A percentile compares a stretch with the other conserved stretches of the same genome.
These are phyloP conservation scores for Exophiala bonariae DNA, from an alignment of 2,329 filamentous ascomycete genomes.

Conservation along the genomic window DNA sequence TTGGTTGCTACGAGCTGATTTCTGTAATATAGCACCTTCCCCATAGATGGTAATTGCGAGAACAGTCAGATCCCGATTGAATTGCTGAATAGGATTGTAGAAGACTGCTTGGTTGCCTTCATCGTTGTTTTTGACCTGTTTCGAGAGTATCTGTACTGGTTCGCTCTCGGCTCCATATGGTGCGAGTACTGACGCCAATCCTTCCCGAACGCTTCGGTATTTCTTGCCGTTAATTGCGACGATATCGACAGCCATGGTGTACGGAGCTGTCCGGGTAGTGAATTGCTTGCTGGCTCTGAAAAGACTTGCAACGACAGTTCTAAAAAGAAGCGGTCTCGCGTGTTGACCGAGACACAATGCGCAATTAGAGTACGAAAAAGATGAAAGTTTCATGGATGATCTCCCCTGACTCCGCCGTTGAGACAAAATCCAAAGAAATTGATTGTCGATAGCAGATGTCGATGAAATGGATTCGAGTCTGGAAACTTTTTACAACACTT, in stretches of 20 bases:
- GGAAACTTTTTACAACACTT: slow-evolving; percentile 1
- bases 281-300: too few relatives aligned
- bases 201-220: slow-evolving; percentile 66
- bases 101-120: slow-evolving; percentile 77
- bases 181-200: slow-evolving; percentile 66
- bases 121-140: slow-evolving; percentile 53
- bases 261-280: too few relatives aligned
- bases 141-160: slow-evolving; percentile 28
- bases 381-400: background rate
- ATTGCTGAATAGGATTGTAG: slow-evolving; percentile 98
- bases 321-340: too few relatives aligned
- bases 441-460: too few relatives aligned
- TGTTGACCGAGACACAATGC: too few relatives aligned
- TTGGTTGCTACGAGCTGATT: slow-evolving; percentile 44
- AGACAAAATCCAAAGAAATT: too few relatives aligned
- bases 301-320: too few relatives aligned
- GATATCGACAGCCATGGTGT: slow-evolving; percentile 13
- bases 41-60: slow-evolving; percentile 89
- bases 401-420: background rate
- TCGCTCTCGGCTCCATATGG: slow-evolving; percentile 49
- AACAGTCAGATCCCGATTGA: slow-evolving; percentile 93
- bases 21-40: slow-evolving; percentile 61
- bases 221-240: slow-evolving; percentile 49
- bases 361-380: too few relatives aligned
- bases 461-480: background rate